Base-by-base conservation (phyloP, 1,139 yeast species). In the Nematodospora anomalae region DNA sequence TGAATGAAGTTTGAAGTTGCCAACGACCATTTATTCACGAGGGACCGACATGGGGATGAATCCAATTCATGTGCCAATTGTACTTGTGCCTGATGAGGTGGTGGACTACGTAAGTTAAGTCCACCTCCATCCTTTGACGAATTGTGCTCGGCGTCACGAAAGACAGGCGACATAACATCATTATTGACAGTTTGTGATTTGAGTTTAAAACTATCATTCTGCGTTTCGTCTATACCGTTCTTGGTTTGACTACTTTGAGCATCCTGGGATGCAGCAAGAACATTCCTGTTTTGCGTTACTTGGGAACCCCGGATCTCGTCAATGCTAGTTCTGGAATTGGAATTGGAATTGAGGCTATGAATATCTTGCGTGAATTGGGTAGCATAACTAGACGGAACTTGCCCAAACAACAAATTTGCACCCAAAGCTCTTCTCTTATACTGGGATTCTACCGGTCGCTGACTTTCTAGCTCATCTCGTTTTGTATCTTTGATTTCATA, bases 321-420 rank as follows among this genome's bases (percentile, higher is more conserved):
- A n/a, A n/a, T n/a, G n/a, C n/a, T n/a, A n/a, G n/a, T n/a, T n/a
- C n/a, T n/a, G n/a, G n/a, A n/a, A n/a, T n/a, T n/a, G n/a, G n/a
- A n/a, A n/a, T n/a, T n/a, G n/a, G n/a, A n/a, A n/a, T n/a, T n/a
- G n/a, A n/a, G n/a, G n/a, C n/a, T n/a, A n/a, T n/a, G n/a, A n/a
- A n/a, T n/a, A n/a, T n/a, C n/a, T 18, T 18, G 21, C 8, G 21
- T 18, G n/a, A n/a, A n/a, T n/a, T n/a, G n/a, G n/a, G n/a, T n/a
- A n/a, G n/a, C n/a, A 18, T 18, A 18, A 18, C 21, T 18, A 18
- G 7, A 18, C 6, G 21, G 7, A 20, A n/a, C 9, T 6, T 29
- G 4, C 4, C 33, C 33, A 29, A 29, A 34, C 15, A 34, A 23
- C 13, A 34, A 21, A 34, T 24, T 20, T 24, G 14, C 15, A 3